These are phyloP conservation scores for Simmondsia chinensis DNA, from an alignment of 148 eudicot species.

Conservation along the genomic window DNA sequence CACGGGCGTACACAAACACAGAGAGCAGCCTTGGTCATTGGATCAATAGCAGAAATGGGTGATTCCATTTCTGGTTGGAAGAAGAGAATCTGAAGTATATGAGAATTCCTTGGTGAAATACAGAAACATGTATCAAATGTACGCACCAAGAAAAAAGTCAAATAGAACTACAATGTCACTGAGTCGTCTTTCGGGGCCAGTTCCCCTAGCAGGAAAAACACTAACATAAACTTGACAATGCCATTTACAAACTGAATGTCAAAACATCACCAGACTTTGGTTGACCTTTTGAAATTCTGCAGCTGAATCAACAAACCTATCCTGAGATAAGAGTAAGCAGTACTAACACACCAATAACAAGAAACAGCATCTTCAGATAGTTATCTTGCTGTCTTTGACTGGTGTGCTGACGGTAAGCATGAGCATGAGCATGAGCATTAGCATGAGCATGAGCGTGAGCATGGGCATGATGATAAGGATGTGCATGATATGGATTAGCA, in stretches of 20 bases:
- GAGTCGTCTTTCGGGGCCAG: too few species aligned
- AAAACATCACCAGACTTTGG: not conserved
- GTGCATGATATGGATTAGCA: constrained; percentile 7
- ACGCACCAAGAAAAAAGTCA: too few species aligned
- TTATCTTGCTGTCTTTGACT: constrained; percentile 15
- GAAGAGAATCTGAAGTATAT: too few species aligned
- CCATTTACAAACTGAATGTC: not conserved
- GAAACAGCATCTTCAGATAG: constrained; percentile 18
- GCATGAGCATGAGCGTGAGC: constrained; percentile 4
- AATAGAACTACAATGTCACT: too few species aligned
- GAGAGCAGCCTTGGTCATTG: too few species aligned
- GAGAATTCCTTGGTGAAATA: too few species aligned
- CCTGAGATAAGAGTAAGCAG: constrained; percentile 15
- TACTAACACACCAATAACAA: constrained; percentile 15
- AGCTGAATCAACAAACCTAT: constrained; percentile 10
- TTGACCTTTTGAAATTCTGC: not conserved
- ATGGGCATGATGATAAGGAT: constrained; percentile 7
- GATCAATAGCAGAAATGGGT: too few species aligned
- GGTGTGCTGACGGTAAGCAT: constrained; percentile 11
- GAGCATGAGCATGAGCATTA: constrained; percentile 7
- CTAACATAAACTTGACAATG: too few species aligned
- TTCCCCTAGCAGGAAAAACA: too few species aligned
- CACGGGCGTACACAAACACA: too few species aligned
- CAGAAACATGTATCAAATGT: too few species aligned
- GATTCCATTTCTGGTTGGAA: too few species aligned